Percentiles rank a stretch among this genome's conserved stretches.
phyloP scores from a whole-genome alignment of 495 filamentous ascomycete genomes.

The Monascus purpureus region DNA sequence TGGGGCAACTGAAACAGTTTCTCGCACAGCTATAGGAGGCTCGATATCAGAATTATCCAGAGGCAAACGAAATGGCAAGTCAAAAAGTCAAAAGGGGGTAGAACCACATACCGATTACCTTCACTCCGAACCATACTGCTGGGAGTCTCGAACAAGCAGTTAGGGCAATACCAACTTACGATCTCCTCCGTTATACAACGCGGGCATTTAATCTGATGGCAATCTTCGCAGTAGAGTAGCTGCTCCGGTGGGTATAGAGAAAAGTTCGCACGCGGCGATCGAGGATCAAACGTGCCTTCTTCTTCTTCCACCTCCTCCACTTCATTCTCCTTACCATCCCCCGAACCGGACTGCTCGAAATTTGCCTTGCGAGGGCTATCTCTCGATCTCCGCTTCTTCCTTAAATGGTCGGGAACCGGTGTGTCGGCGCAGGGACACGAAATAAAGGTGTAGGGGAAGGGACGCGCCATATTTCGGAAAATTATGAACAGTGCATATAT shows the following conservation, averaged over 20 bases:
- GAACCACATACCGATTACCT: conserved; percentile 62
- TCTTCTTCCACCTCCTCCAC: conserved; percentile 57
- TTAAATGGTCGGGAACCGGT: conserved; percentile 24
- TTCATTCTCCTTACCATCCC: conserved; percentile 14
- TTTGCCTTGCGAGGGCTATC: conserved; percentile 26
- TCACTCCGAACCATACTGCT: conserved; percentile 81
- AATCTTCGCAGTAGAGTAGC: conserved; percentile 91
- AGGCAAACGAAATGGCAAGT: not conserved
- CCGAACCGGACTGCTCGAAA: conserved; percentile 16
- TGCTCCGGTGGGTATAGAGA: conserved; percentile 88
- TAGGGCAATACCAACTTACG: conserved; percentile 89
- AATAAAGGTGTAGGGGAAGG: conserved; percentile 82
- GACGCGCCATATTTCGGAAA: conserved; percentile 65
- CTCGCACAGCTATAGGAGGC: conserved; percentile 57
- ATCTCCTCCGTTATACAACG: conserved; percentile 87
- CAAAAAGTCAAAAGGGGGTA: not conserved
- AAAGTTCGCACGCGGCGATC: conserved; percentile 69
- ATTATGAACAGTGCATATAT: too few relatives aligned
- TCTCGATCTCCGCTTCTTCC: too few relatives aligned
- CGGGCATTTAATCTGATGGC: conserved; percentile 86
- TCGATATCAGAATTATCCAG: conserved; percentile 5
- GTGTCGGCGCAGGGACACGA: conserved; percentile 78
- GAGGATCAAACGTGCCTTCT: conserved; percentile 73
- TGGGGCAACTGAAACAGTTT: conserved; percentile 88
- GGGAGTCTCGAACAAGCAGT: conserved; percentile 87